Base-by-base conservation (phyloP, 768 basidiomycete genomes). In the Trametes punicea region DNA sequence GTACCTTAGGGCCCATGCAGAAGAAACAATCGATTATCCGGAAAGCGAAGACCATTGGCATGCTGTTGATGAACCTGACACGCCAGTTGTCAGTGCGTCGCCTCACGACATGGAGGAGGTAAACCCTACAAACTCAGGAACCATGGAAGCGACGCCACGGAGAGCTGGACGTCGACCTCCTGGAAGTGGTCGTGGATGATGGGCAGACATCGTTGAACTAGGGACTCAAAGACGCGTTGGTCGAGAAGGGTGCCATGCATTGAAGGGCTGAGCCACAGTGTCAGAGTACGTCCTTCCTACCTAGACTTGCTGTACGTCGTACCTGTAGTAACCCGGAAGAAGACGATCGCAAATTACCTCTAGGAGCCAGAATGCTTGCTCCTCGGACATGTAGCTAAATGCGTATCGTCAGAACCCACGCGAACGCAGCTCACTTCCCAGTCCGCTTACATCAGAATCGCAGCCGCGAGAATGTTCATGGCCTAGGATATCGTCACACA, bases 201-300 rank as follows among this genome's bases (percentile, higher is more conserved):
- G 3, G 94, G 94, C 34, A 98, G 77, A 74, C 90, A 91, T 51
- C 85, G 83, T 52, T 87, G 81, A 6, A 98, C 95, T 29, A 99
- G 79, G 6, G 94, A 85, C 69, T 99, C 97, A 59, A 99, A 99
- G 0, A 99, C 97, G 18, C 94, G 82, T 70, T 99, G 97, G 68
- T 99, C 97, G n/a, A 99, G 83, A 10, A 99, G 80, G 0, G 97
- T 99, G 13, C 97, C 97, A 64, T 98, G 93, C 97, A 99, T 99
- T 0, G 95, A 96, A 2, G 93, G 92, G 61, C 93, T 95, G 62
- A 11, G 36, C 36, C 11, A 46, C 16, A 25, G 25, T 13, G 47
- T 48, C 40, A 55, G 27, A n/a, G n/a, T n/a, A 27, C 3, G 21
- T 25, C 27, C 18, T 40, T n/a, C 20, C 6, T 27, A 27, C 9